Evolutionary conservation across 139 green algal species (phyloP), one percentile per base, ranked within the genome.

Genomic region (Chlorokybus atmophyticus): DNA sequence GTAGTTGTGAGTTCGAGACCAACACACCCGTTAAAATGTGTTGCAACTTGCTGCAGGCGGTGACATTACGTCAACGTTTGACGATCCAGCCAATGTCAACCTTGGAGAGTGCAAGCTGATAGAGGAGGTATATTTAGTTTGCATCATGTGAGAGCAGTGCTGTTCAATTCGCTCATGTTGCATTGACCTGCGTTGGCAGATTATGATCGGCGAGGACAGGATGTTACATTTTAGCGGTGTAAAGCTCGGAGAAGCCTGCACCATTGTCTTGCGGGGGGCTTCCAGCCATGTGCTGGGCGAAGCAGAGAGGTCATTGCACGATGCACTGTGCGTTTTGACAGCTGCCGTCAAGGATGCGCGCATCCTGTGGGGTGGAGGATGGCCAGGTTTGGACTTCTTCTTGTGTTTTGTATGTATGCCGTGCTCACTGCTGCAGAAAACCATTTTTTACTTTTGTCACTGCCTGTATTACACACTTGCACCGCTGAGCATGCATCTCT

Each of bases 21-120:
- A n/a, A n/a, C n/a, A n/a, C n/a, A n/a, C n/a, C n/a, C n/a, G n/a
- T n/a, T n/a, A n/a, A n/a, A n/a, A n/a, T n/a, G n/a, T n/a, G n/a
- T n/a, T n/a, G n/a, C n/a, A n/a, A n/a, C n/a, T 44, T 44, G 10
- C 38, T 44, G 14, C 62, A 19, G 74, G 90, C 40, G 91, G 86
- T n/a, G 91, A 98, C 68, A 97, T 98, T 59, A 70, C 71, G 2
- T 89, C 76, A 24, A 97, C 90, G 6, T 99, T 99, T 76, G 89
- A 96, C 51, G 73, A 84, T 52, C 82, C 87, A 0, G 53, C 74
- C 1, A 51, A 68, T 30, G 76, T 88, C 14, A 88, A 88, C 70
- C 71, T 97, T 58, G 90, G 90, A 2, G 38, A 47, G 31, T 94
- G 83, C 76, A 84, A 93, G 29, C 29, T 78, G 26, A 62, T 75